Percentiles rank a stretch among this genome's conserved stretches.
Conservation (phyloP, 2,329 filamentous ascomycete genomes). For the Zymoseptoria brevis region DNA sequence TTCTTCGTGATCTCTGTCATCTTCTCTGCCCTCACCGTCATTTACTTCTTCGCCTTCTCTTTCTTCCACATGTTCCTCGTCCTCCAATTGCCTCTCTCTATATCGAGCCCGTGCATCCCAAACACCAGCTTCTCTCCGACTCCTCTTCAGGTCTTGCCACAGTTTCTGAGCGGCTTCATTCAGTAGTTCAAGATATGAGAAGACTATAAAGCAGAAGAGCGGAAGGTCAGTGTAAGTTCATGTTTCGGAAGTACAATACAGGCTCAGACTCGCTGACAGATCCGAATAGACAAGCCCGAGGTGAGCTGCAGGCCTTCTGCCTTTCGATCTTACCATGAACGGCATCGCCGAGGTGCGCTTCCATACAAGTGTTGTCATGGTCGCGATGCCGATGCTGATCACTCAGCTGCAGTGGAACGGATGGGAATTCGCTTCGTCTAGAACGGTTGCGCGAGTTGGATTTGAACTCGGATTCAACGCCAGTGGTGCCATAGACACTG, state of each 20-base stretch:
- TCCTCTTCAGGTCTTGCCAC: background rate
- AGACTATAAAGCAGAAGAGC: background rate
- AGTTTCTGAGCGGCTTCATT: background rate
- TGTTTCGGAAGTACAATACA: too few relatives aligned
- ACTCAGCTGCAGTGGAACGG: background rate
- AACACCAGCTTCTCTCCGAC: background rate
- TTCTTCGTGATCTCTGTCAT: too few relatives aligned
- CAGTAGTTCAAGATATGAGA: background rate
- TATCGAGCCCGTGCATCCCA: too few relatives aligned
- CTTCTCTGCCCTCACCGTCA: too few relatives aligned
- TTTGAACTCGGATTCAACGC: background rate
- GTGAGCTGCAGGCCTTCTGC: too few relatives aligned
- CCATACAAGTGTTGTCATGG: background rate
- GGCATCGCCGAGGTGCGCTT: background rate
- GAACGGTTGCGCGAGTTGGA: background rate
- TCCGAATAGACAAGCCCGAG: too few relatives aligned
- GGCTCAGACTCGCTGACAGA: too few relatives aligned
- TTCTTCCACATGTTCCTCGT: too few relatives aligned
- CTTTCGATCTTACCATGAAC: too few relatives aligned
- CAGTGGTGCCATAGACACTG: background rate
- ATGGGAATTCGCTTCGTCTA: background rate
- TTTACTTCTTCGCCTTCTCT: too few relatives aligned
- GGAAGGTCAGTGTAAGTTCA: too few relatives aligned
- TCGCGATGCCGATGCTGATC: background rate
- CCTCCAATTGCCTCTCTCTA: too few relatives aligned